Evolutionary conservation across 805 yeast species (phyloP).

Genomic region (Scheffersomyces lignosus): DNA sequence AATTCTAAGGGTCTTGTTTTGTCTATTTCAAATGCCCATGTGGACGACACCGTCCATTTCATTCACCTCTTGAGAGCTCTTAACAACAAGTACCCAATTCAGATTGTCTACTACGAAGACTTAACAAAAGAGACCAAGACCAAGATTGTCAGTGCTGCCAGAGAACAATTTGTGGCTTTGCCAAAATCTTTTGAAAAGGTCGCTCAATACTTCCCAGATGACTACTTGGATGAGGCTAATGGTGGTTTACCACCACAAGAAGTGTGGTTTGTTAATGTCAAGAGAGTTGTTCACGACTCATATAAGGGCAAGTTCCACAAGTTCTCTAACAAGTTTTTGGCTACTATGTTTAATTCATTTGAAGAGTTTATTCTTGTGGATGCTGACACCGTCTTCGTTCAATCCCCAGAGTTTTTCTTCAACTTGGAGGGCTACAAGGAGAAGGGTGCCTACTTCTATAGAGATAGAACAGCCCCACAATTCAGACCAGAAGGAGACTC

Average conservation of each 20-base stretch:
- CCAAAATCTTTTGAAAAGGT: constrained; percentile 26
- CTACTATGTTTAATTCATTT: constrained; percentile 40
- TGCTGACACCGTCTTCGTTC: constrained; percentile 50
- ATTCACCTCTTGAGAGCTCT: constrained; percentile 50
- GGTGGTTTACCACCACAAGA: constrained; percentile 35
- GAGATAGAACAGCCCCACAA: constrained; percentile 22
- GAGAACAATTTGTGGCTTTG: constrained; percentile 13
- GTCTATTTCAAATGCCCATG: constrained; percentile 31
- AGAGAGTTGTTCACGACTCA: constrained; percentile 14
- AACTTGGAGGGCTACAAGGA: constrained; percentile 26
- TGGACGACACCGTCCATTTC: constrained; percentile 36
- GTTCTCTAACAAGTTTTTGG: constrained; percentile 36
- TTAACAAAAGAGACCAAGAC: constrained; percentile 23
- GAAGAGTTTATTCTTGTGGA: constrained; percentile 52
- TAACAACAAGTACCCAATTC: constrained; percentile 49
- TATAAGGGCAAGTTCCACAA: constrained; percentile 24
- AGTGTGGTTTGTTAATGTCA: constrained; percentile 38
- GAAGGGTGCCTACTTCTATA: constrained; percentile 33
- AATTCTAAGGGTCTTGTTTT: constrained; percentile 37
- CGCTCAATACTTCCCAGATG: constrained; percentile 17
- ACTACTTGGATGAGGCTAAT: constrained; percentile 17
- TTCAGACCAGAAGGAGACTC: constrained; percentile 35
- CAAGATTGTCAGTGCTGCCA: constrained; percentile 4
- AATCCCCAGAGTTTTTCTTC: constrained; percentile 22
- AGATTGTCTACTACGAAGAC: constrained; percentile 30